phyloP scores from a whole-genome alignment of 495 filamentous ascomycete genomes.

The Viridothelium virens region DNA sequence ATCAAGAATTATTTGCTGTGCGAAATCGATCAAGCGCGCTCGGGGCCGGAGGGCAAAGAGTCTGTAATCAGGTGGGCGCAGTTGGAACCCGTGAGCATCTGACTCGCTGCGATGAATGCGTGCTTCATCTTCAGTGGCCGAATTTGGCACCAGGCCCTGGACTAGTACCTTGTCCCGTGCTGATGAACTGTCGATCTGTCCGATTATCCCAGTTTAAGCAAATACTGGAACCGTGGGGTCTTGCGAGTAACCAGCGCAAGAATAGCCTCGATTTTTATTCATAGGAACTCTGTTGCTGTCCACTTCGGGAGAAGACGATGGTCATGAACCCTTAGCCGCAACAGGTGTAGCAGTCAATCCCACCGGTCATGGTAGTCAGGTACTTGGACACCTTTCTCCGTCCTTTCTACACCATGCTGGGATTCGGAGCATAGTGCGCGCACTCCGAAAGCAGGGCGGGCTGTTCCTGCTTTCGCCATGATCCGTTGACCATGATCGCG shows the following conservation, averaged over 20 bases:
- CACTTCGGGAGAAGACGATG: neutral
- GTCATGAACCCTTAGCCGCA: neutral
- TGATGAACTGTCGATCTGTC: slow-evolving; percentile 13
- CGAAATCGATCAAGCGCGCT: slow-evolving; percentile 5
- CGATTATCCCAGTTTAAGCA: slow-evolving; percentile 11
- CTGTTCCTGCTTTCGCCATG: slow-evolving; percentile 10
- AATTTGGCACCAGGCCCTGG: slow-evolving; percentile 2
- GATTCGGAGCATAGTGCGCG: slow-evolving; percentile 1
- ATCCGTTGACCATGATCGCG: neutral
- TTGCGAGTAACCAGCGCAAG: neutral
- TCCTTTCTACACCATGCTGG: neutral
- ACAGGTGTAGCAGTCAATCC: neutral
- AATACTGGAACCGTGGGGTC: slow-evolving; percentile 4
- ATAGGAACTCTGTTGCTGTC: neutral
- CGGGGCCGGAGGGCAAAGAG: neutral
- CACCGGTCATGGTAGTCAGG: neutral
- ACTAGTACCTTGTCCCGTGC: slow-evolving; percentile 12
- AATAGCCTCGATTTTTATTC: slow-evolving; percentile 7
- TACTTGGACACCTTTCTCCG: neutral
- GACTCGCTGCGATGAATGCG: slow-evolving; percentile 4
- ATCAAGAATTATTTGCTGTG: neutral
- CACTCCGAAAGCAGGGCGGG: slow-evolving; percentile 6
- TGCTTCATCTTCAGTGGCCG: slow-evolving; percentile 8
- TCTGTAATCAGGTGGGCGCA: slow-evolving; percentile 9
- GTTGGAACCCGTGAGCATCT: slow-evolving; percentile 8